These are phyloP conservation scores for Suhomyces terraborum DNA, from an alignment of 1,139 yeast species.

Conservation along the genomic window DNA sequence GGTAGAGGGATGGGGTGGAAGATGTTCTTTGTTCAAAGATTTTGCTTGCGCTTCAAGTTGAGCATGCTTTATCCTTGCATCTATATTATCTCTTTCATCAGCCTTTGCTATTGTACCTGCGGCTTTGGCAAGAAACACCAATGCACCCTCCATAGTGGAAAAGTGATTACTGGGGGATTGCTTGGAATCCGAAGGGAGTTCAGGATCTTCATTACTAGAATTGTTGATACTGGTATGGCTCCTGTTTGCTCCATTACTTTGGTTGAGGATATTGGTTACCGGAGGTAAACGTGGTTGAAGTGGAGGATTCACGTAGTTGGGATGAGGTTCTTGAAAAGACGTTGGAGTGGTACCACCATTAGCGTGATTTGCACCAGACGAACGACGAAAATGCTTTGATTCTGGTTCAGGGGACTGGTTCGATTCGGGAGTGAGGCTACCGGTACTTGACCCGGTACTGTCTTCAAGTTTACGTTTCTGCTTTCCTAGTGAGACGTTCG, in stretches of 20 bases:
- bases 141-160: slow-evolving; percentile 64
- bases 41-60: slow-evolving; percentile 34
- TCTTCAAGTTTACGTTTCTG: slow-evolving; percentile 29
- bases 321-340: neutral
- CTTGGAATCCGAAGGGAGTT: neutral
- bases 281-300: slow-evolving; percentile 10
- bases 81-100: slow-evolving; percentile 65
- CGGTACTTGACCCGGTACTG: slow-evolving; percentile 10
- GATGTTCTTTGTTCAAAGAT: neutral
- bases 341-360: neutral
- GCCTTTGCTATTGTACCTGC: slow-evolving; percentile 73
- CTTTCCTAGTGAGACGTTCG: slow-evolving; percentile 45
- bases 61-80: slow-evolving; percentile 59
- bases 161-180: slow-evolving; percentile 21
- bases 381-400: neutral
- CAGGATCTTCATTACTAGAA: neutral
- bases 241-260: neutral
- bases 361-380: neutral
- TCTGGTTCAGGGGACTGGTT: slow-evolving; percentile 10
- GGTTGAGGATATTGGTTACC: slow-evolving; percentile 13
- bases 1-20: slow-evolving; percentile 1
- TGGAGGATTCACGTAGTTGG: neutral
- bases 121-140: slow-evolving; percentile 71
- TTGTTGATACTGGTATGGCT: neutral
- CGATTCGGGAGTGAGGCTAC: slow-evolving; percentile 7